Evolutionary conservation across 2,329 filamentous ascomycete species (phyloP).

Genomic region (Colletotrichum sublineola): DNA sequence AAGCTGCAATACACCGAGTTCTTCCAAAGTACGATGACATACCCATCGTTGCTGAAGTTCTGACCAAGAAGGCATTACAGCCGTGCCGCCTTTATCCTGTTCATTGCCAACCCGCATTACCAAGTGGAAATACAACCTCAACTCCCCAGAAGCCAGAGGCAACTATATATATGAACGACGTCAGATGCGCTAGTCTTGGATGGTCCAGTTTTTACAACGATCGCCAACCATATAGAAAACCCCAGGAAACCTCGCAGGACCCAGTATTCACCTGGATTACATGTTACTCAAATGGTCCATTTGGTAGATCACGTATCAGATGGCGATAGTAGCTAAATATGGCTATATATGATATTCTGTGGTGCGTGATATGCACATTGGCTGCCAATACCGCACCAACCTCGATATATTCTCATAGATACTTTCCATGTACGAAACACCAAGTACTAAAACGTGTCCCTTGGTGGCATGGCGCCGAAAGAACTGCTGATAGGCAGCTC

Average conservation of each 20-base stretch:
- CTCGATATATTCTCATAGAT: neutral
- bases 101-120: no score
- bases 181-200: neutral
- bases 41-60: neutral
- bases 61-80: neutral
- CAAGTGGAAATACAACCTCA: neutral
- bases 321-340: neutral
- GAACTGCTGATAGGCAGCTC: neutral
- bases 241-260: neutral
- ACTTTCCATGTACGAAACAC: neutral
- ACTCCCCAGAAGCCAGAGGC: neutral
- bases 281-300: neutral
- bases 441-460: neutral
- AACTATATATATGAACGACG: no score
- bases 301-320: neutral
- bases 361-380: neutral
- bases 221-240: no score
- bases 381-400: neutral
- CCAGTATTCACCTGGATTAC: neutral
- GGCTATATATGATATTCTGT: neutral
- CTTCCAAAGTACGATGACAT: neutral
- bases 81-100: neutral
- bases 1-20: neutral
- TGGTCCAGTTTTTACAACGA: no score
- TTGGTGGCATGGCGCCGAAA: no score